Percentiles rank a stretch among this genome's conserved stretches.
These are phyloP conservation scores for Lactifluus hygrophoroides DNA, from an alignment of 768 basidiomycete species.

Conservation along the genomic window DNA sequence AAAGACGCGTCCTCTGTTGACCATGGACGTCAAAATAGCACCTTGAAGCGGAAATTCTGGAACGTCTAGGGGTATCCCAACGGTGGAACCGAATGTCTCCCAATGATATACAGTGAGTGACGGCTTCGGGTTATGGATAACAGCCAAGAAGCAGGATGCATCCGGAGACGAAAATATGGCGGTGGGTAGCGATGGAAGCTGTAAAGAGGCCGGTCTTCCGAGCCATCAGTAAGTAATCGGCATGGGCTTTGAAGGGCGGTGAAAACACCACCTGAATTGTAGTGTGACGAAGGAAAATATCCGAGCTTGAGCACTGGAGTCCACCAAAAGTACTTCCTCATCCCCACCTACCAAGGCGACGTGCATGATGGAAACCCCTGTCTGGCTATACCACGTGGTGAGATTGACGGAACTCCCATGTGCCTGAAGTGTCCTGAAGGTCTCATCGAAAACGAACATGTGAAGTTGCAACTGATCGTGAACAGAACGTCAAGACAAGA, in stretches of 20 bases:
- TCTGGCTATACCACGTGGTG: slow-evolving; percentile 33
- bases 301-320: slow-evolving; percentile 35
- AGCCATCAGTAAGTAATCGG: neutral
- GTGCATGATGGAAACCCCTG: slow-evolving; percentile 25
- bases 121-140: slow-evolving; percentile 6
- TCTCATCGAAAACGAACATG: slow-evolving; percentile 41
- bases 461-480: slow-evolving; percentile 30
- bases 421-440: slow-evolving; percentile 33
- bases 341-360: slow-evolving; percentile 40
- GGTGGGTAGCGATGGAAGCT: slow-evolving; percentile 30
- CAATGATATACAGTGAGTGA: slow-evolving; percentile 42
- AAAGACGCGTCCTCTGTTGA: slow-evolving; percentile 35
- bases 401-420: slow-evolving; percentile 36
- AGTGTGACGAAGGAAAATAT: slow-evolving; percentile 48
- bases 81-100: slow-evolving; percentile 45
- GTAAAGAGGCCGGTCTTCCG: slow-evolving; percentile 38
- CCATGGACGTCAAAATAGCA: slow-evolving; percentile 38
- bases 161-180: slow-evolving; percentile 43
- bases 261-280: slow-evolving; percentile 39
- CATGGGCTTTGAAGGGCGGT: too few relatives aligned
- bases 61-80: slow-evolving; percentile 35
- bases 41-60: slow-evolving; percentile 23
- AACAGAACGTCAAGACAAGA: neutral
- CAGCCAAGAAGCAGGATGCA: slow-evolving; percentile 42
- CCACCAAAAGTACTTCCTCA: slow-evolving; percentile 47